Evolutionary conservation across 352 stramenopile species (phyloP), one percentile per base, ranked within the genome.

Genomic region (Phytophthora pisi): DNA sequence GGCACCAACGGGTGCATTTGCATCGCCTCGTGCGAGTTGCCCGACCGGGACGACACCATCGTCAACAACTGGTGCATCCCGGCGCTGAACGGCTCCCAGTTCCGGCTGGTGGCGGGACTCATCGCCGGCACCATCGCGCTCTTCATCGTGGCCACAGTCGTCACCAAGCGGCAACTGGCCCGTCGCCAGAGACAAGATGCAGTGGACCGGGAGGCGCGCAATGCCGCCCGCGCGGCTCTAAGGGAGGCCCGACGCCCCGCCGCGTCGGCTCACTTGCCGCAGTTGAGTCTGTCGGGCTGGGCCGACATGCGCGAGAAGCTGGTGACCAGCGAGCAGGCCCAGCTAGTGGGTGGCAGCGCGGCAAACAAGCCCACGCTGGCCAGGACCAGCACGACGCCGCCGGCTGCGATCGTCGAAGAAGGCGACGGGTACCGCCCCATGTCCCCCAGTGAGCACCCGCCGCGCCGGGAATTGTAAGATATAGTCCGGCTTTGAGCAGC

Each of bases 241-340:
- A 62, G 62, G 10, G 58, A 66, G 51, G 11, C 47, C 15, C 47
- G 56, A 10, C 72, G 68, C n/a, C 51, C 72, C 15, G 9, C 59
- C 3, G 63, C 58, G 0, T 65, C 51, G 6, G 63, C 62, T 13
- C 72, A 74, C 42, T 56, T 76, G 46, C 68, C 70, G 20, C 65
- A 76, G 16, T 55, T 88, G 38, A 80, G 59, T 53, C 60, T 88
- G 57, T 78, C 72, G n/a, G 80, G 80, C 5, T 88, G 80, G 80
- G 70, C 71, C 43, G 57, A 60, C 20, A 83, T 83, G 75, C 70
- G 78, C 15, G 80, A 88, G 47, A 79, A 83, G 31, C 63, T 85
- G 16, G 70, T 80, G 28, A 72, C 72, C 4, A 74, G 26, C n/a
- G 74, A 82, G 58, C 57, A 75, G 5, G 51, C 43, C 20, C 53